A percentile compares a stretch with the other conserved stretches of the same genome.
Conservation (phyloP, 1,284 basidiomycete species). For the Lentinus polychrous region DNA sequence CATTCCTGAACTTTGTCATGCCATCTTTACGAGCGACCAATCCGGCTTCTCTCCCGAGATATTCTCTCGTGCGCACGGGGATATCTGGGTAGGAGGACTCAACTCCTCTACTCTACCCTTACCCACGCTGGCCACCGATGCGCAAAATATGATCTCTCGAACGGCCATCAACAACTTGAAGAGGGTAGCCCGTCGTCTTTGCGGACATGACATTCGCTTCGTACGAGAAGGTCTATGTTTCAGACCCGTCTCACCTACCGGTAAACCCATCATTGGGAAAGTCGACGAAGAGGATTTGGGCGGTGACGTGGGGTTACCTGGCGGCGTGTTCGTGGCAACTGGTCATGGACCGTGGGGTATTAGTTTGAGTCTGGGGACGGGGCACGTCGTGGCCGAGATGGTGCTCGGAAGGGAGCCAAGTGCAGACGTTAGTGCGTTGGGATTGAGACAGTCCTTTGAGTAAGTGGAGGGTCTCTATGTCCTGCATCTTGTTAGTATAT, state of each 20-base stretch:
- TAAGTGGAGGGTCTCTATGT: no score
- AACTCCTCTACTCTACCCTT: conserved; percentile 24
- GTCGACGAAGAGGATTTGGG: conserved; percentile 23
- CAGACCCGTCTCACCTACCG: conserved; percentile 26
- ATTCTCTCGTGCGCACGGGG: conserved; percentile 27
- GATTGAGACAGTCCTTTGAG: no score
- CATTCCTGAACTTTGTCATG: conserved; percentile 21
- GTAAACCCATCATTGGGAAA: conserved; percentile 25
- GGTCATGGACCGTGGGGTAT: conserved; percentile 35
- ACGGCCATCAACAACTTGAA: conserved; percentile 18
- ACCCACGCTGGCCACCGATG: conserved; percentile 14
- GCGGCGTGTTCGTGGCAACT: conserved; percentile 25
- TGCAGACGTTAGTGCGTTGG: conserved; percentile 24
- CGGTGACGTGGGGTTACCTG: conserved; percentile 19
- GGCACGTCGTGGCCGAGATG: conserved; percentile 27
- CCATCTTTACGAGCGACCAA: conserved; percentile 27
- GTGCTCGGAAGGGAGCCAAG: conserved; percentile 25
- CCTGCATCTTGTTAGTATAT: no score
- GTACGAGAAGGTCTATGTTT: conserved; percentile 25
- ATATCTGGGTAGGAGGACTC: conserved; percentile 31
- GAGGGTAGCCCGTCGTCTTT: conserved; percentile 18
- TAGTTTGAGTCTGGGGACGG: conserved; percentile 28
- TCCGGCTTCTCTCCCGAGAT: conserved; percentile 29
- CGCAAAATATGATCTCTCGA: conserved; percentile 7
- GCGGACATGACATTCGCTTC: conserved; percentile 7